Evolutionary conservation across 192 early-diverging fungal genomes (phyloP).

Genomic region (Thoreauomyces humboldtii): DNA sequence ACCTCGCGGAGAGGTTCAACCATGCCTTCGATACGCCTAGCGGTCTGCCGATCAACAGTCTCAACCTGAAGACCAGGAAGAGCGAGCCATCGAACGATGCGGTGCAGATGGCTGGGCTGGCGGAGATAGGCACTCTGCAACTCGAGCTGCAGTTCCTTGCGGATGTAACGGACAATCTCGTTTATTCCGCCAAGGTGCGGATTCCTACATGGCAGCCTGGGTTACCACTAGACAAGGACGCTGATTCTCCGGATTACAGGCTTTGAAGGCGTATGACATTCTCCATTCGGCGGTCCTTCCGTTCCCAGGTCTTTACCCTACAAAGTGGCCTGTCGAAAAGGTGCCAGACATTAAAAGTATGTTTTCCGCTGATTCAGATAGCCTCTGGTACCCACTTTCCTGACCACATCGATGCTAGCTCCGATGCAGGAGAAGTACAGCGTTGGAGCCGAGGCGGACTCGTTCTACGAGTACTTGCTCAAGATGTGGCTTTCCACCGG

Average conservation of each 20-base stretch:
- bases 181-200: constrained; percentile 53
- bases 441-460: constrained; percentile 41
- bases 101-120: constrained; percentile 8
- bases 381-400: no score
- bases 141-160: constrained; percentile 82
- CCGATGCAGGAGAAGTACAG: constrained; percentile 37
- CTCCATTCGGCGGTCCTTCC: neutral
- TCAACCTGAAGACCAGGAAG: constrained; percentile 62
- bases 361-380: no score
- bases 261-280: neutral
- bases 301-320: constrained; percentile 53
- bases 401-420: no score
- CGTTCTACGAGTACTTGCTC: constrained; percentile 51
- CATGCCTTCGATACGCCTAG: constrained; percentile 83
- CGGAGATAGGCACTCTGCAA: constrained; percentile 62
- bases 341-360: neutral
- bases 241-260: constrained; percentile 1
- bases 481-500: constrained; percentile 48
- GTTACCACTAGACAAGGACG: no score
- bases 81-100: neutral
- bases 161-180: constrained; percentile 69
- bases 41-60: constrained; percentile 67
- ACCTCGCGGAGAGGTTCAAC: constrained; percentile 75
- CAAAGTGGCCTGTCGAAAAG: constrained; percentile 41
- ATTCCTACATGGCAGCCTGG: no score